phyloP scores from a whole-genome alignment of 345 rosid species.

The Cardamine occulta region DNA sequence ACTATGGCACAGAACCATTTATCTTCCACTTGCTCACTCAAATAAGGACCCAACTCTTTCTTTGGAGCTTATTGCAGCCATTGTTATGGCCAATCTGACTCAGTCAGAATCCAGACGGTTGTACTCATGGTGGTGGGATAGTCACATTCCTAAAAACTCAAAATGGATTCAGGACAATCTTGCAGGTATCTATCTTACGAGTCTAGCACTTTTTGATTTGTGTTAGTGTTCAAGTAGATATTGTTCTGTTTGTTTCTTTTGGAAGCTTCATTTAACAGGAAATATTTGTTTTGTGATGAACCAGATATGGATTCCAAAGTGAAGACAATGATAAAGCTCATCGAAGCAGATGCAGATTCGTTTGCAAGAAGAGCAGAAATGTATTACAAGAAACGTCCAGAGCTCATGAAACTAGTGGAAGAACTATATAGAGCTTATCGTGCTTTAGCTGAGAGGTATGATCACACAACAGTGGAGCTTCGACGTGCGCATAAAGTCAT shows the following conservation, averaged over 20 bases:
- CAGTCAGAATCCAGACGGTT: constrained; percentile 62
- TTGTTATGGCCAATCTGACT: constrained; percentile 57
- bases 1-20: neutral
- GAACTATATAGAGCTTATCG: constrained; percentile 99
- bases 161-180: constrained; percentile 99
- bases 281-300: constrained; percentile 23
- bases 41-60: neutral
- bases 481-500: constrained; percentile 86
- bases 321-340: constrained; percentile 94
- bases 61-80: constrained; percentile 44
- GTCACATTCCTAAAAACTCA: constrained; percentile 95
- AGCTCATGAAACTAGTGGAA: constrained; percentile 95
- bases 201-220: neutral
- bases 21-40: constrained; percentile 11
- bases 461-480: constrained; percentile 89
- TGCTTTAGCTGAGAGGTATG: constrained; percentile 96
- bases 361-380: constrained; percentile 99
- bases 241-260: constrained; percentile 4
- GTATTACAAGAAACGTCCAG: constrained; percentile 98
- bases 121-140: constrained; percentile 99
- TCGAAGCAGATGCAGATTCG: constrained; percentile 99
- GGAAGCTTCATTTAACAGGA: neutral
- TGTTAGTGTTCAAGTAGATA: neutral
- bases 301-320: constrained; percentile 93
- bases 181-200: constrained; percentile 53